Evolutionary conservation across 2,329 filamentous ascomycete species (phyloP).

Genomic region (Trichoderma lentiforme): DNA sequence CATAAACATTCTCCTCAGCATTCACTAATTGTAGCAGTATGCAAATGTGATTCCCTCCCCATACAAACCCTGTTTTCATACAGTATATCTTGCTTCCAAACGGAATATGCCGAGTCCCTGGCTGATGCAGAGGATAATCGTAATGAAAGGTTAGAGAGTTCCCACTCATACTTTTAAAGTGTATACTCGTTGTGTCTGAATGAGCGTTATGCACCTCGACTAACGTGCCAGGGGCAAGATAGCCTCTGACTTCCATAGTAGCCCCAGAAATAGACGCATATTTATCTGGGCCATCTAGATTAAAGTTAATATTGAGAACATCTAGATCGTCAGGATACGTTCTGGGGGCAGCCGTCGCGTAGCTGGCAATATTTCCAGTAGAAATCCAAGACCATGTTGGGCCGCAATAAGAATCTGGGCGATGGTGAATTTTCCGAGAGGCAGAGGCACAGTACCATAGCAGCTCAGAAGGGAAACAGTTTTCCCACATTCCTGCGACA

Average conservation of each 20-base stretch:
- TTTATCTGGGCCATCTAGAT: constrained; percentile 12
- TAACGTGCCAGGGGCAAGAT: not conserved
- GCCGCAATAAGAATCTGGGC: not conserved
- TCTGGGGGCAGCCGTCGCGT: not conserved
- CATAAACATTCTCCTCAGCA: not conserved
- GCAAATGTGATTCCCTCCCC: constrained; percentile 17
- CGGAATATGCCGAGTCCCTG: not conserved
- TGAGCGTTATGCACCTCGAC: not conserved
- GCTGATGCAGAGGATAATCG: not conserved
- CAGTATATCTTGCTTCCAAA: not conserved
- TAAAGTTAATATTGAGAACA: not conserved
- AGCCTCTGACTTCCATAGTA: not conserved
- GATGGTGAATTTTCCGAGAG: not conserved
- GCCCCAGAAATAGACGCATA: constrained; percentile 7
- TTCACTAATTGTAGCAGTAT: not conserved
- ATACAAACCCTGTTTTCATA: constrained; percentile 17
- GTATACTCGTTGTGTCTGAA: not conserved
- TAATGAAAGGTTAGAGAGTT: not conserved
- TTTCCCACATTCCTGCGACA: constrained; percentile 16
- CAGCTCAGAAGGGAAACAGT: constrained; percentile 5
- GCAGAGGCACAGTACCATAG: constrained; percentile 8
- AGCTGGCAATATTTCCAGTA: not conserved
- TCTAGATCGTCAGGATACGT: constrained; percentile 7
- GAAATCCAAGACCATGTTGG: constrained; percentile 18
- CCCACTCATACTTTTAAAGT: not conserved